Base-by-base conservation (phyloP, 2,329 filamentous ascomycete genomes). In the Eurotiales sp. region DNA sequence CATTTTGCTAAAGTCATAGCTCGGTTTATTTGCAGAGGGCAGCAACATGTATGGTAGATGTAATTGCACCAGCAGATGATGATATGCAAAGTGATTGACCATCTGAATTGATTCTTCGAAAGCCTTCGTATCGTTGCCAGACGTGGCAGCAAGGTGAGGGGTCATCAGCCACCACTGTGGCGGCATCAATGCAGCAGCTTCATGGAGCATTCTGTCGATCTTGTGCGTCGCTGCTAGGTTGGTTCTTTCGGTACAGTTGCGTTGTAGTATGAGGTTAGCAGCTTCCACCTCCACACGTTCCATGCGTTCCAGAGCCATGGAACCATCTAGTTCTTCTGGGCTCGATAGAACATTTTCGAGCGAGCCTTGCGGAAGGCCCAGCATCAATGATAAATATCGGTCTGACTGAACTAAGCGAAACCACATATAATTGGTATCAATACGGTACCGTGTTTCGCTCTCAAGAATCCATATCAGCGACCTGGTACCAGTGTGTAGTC, bases 1-100 rank as follows among this genome's bases (percentile, higher is more conserved):
- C 5, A 71, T 71, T 54, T 74, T 76, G 52, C 72, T 77, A 58
- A 78, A 79, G n/a, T 77, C 72, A 50, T 75, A 72, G 8, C 71
- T 70, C 1, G 49, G 45, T 11, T 65, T 62, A 1, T 42, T 46
- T 4, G 60, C 58, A 1, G 61, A 61, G n/a, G 64, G 56, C 3
- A 42, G 27, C 19, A 47, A 19, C 46, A 49, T 49, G 8, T 49
- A 49, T 17, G 45, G 45, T 5, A 52, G 17, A 25, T 52, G 50
- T 17, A 52, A 21, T 12, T 47, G 50, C 10, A 46, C 43, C 11
- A 52, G 22, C 4, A 52, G 50, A 11, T 52, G 42, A 6, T 52
- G 17, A 14, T 52, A 36, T 27, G 43, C 15, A 12, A 52, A 29
- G 15, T 52, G 50, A 39, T 41, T 40, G 34, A 52, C 42, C 15